Base-by-base conservation (phyloP, 2,329 filamentous ascomycete genomes). In the Thermothelomyces thermophilus region DNA sequence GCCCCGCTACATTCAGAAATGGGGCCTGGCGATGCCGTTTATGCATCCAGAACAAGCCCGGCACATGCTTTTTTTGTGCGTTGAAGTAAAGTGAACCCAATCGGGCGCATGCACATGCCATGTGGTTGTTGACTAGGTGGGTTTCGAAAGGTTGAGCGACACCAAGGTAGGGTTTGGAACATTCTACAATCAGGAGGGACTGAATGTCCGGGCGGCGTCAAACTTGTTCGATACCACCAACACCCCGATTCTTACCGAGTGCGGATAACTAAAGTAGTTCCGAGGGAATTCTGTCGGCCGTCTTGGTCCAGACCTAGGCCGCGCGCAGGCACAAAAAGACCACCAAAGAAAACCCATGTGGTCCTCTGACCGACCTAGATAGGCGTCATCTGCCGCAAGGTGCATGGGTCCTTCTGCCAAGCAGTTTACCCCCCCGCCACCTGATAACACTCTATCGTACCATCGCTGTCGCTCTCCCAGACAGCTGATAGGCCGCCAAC, bases 371-470 rank as follows among this genome's bases (percentile, higher is more conserved):
- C 22, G 14, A 24, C 40, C n/a, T 16, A 14, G 20, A 31, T 16
- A 36, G 20, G 26, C 20, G 41, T 46, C 45, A 40, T 40, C 40
- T 34, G 36, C 30, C 40, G 40, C 40, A 19, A 10, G 28, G 30
- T 16, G 40, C 22, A 37, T 41, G 13, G 30, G 34, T 44, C 40
- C 40, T 26, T 43, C 22, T 46, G 36, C 41, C 41, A 49, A 43
- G 34, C 28, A 16, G 30, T 50, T 41, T n/a, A n/a, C n/a, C n/a
- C n/a, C 49, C 53, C 50, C 53, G 50, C 53, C 53, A 48, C 46
- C 40, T 42, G 43, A 50, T 55, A 52, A 33, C 19, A 40, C 39
- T n/a, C 46, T 30, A 55, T 50, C 53, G n/a, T 19, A 9, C n/a
- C 33, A 20, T 13, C 48, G 30, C 45, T 19, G 40, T 40, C 5